Evolutionary conservation across 441 rosid species (phyloP).

Genomic region (Aquilaria agallochum): DNA sequence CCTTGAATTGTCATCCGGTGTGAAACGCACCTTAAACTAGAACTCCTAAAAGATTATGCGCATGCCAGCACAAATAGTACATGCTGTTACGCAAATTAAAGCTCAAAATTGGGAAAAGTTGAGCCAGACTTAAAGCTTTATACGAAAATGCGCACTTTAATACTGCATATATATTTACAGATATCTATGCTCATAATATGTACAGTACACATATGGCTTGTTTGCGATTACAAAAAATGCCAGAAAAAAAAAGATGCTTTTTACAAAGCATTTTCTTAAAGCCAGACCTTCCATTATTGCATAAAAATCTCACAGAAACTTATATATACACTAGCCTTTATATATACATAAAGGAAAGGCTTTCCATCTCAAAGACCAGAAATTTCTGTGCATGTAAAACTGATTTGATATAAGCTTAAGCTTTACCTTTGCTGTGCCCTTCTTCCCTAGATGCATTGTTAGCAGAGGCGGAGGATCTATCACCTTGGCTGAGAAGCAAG

Average conservation of each 20-base stretch:
- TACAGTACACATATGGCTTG: too few species aligned
- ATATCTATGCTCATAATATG: too few species aligned
- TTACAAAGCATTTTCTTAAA: constrained; percentile 8
- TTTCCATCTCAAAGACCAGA: constrained; percentile 20
- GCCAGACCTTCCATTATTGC: neutral
- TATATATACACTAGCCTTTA: neutral
- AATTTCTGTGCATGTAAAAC: constrained; percentile 25
- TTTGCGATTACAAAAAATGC: too few species aligned
- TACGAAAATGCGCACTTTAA: too few species aligned
- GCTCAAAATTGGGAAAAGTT: too few species aligned
- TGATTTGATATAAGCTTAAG: constrained; percentile 15
- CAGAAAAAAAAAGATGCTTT: neutral
- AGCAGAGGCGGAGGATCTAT: constrained; percentile 21
- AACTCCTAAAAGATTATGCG: too few species aligned
- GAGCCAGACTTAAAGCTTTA: too few species aligned
- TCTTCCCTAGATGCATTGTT: constrained; percentile 12
- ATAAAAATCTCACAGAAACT: constrained; percentile 1
- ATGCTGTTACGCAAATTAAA: too few species aligned
- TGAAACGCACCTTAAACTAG: too few species aligned
- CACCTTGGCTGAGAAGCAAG: constrained; percentile 49
- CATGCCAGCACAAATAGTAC: too few species aligned
- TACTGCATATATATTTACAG: too few species aligned
- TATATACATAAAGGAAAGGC: neutral
- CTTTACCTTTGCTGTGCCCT: constrained; percentile 12
- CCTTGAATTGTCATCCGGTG: too few species aligned